Evolutionary conservation across 208 protist species (phyloP), one percentile per base, ranked within the genome.

Genomic region (Trypanosoma grayi): DNA sequence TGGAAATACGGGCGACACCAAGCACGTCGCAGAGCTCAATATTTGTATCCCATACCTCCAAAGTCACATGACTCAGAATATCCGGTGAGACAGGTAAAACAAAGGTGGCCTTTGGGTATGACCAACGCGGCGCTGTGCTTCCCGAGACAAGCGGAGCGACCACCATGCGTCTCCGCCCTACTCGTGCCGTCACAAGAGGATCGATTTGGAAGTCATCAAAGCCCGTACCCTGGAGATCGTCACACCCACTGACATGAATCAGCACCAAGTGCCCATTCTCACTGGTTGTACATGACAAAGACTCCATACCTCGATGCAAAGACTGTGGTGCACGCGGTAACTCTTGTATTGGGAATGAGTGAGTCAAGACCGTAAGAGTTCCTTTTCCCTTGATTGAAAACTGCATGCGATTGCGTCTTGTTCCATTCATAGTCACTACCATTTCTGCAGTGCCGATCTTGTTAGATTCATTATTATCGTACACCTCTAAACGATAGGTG

Each of bases 1-100:
- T 65, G 14, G 83, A 70, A 51, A 91, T 59, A 24, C 64, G 59
- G 14, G 76, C 83, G 39, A 83, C 73, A 47, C 89, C 85, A 30
- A 95, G 70, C n/a, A 74, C 66, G 47, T 86, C 85, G 40, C 73
- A 79, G 41, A 87, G 74, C 44, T 92, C 81, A 31, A 86, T 67
- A 40, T 89, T 72, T 41, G 85, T 85, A 61, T 91, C 83, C 70
- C 80, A 95, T 4, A 95, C 79, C 33, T 71, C 65, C 16, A 71
- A 54, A 43, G 51, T 59, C 28, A 71, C 33, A 54, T 64, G 41
- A 39, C 61, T 61, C 30, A 91, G 73, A 46, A 69, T 18, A 11
- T 60, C 60, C 4, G 63, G 59, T 34, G 60, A 48, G 16, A 94
- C 62, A 33, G 79, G 82, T 61, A 94, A 53, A 40, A 90, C 40